Evolutionary conservation across 768 basidiomycete species (phyloP), one percentile per base, ranked within the genome.

Genomic region (Calocybe gangraenosa): DNA sequence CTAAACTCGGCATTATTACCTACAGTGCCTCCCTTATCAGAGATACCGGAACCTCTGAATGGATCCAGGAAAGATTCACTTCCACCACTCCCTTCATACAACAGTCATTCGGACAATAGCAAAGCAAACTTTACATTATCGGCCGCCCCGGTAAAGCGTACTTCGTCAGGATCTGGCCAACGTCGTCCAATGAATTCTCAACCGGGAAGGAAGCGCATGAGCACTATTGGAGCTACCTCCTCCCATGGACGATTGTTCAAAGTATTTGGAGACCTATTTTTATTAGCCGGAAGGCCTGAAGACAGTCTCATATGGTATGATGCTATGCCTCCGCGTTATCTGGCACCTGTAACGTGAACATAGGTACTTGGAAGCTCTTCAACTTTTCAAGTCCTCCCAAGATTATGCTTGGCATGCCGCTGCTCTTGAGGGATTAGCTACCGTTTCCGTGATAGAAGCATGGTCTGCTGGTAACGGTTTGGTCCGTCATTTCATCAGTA

Each of bases 351-450:
- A 41, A 44, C 41, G n/a, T 55, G 18, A 54, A 44, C 48, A 23
- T 56, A 92, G 89, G 81, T 98, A 92, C 64, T 78, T 81, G 42
- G 93, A 98, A 68, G 86, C 92, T 10, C 66, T 92, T 14, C 75
- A 75, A 23, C 61, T 88, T n/a, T 82, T 92, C 55, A 88, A 84
- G 62, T 70, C 71, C 1, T 74, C 80, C 7, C 79, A 81, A 44
- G 95, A 97, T 62, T 65, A 77, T 18, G 71, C 87, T 20, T 99
- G 95, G 95, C 87, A 93, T 60, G 95, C 91, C 0, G 82, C 86
- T 10, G 82, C 84, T 0, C 68, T 91, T 36, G 96, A 99, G 67
- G 91, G 92, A 3, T 63, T 93, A 55, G 88, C 87, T 1, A 87
- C 87, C 2, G 71, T 86, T 21, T 73, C 80, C 7, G 71, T 95